These are phyloP conservation scores for Globisporangium spiculum DNA, from an alignment of 352 stramenopile genomes.

Conservation along the genomic window DNA sequence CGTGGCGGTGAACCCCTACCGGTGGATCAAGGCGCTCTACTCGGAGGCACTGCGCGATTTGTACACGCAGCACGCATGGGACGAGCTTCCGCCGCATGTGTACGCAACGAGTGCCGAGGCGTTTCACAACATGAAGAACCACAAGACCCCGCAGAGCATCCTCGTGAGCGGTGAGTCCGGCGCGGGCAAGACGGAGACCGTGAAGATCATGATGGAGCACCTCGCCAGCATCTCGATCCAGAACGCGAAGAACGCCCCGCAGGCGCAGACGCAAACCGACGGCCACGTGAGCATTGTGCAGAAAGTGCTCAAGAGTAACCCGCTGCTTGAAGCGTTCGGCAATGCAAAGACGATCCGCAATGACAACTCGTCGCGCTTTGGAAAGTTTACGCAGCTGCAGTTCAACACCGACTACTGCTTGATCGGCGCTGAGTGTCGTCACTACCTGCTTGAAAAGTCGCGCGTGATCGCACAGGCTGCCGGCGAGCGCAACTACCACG, in stretches of 20 bases:
- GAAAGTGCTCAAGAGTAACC: slow-evolving; percentile 90
- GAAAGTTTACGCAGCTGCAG: slow-evolving; percentile 94
- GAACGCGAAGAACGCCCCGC: slow-evolving; percentile 35
- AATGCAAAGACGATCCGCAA: slow-evolving; percentile 93
- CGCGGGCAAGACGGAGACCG: slow-evolving; percentile 92
- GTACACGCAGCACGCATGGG: slow-evolving; percentile 66
- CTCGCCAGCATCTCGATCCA: slow-evolving; percentile 83
- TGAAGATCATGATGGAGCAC: slow-evolving; percentile 97
- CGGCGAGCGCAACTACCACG: slow-evolving; percentile 98
- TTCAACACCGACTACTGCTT: slow-evolving; percentile 88
- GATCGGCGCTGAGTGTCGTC: slow-evolving; percentile 83
- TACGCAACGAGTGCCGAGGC: slow-evolving; percentile 87
- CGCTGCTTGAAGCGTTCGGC: slow-evolving; percentile 87
- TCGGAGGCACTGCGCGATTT: slow-evolving; percentile 62
- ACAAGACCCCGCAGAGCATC: slow-evolving; percentile 76
- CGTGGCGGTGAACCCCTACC: slow-evolving; percentile 96
- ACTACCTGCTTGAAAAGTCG: slow-evolving; percentile 98
- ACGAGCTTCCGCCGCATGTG: slow-evolving; percentile 84
- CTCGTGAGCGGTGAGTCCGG: slow-evolving; percentile 86
- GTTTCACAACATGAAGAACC: slow-evolving; percentile 80
- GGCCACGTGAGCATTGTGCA: slow-evolving; percentile 71
- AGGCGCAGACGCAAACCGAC: slow-evolving; percentile 79
- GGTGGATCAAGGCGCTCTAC: slow-evolving; percentile 87
- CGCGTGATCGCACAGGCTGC: slow-evolving; percentile 88
- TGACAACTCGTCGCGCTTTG: slow-evolving; percentile 95